Percentiles rank a stretch among this genome's conserved stretches.
Conservation (phyloP, 2,329 filamentous ascomycete species). For the Stagonosporopsis chrysanthemi region DNA sequence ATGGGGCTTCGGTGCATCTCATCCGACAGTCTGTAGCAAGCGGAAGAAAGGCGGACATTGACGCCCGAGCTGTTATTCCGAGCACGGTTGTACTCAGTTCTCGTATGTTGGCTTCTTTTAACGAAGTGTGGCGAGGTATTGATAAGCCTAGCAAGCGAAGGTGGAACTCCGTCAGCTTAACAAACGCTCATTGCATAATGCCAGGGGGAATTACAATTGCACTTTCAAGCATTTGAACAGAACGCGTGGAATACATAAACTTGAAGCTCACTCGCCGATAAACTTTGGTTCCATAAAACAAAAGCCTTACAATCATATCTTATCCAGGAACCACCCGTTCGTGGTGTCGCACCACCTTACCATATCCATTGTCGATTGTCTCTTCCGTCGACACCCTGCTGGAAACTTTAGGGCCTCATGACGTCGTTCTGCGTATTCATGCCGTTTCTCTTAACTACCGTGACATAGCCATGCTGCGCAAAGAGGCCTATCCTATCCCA, state of each 20-base stretch:
- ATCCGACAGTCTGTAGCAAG: not conserved
- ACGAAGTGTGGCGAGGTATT: not conserved
- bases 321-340: conserved; percentile 26
- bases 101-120: not conserved
- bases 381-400: conserved; percentile 25
- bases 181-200: not conserved
- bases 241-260: not conserved
- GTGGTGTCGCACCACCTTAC: conserved; percentile 26
- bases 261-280: not conserved
- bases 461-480: conserved; percentile 34
- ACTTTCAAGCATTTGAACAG: not conserved
- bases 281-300: not conserved
- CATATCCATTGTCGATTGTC: conserved; percentile 19
- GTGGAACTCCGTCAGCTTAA: not conserved
- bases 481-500: conserved; percentile 25
- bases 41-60: not conserved
- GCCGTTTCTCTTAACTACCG: conserved; percentile 39
- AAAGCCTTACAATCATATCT: conserved; percentile 8
- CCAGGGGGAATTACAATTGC: not conserved
- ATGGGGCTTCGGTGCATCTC: not conserved
- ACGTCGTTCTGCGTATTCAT: conserved; percentile 35
- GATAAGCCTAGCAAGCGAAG: not conserved
- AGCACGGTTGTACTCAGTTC: not conserved
- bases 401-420: conserved; percentile 15
- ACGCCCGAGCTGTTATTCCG: not conserved